Conservation (phyloP, 2,329 filamentous ascomycete genomes). For the Calonectria crousiana region DNA sequence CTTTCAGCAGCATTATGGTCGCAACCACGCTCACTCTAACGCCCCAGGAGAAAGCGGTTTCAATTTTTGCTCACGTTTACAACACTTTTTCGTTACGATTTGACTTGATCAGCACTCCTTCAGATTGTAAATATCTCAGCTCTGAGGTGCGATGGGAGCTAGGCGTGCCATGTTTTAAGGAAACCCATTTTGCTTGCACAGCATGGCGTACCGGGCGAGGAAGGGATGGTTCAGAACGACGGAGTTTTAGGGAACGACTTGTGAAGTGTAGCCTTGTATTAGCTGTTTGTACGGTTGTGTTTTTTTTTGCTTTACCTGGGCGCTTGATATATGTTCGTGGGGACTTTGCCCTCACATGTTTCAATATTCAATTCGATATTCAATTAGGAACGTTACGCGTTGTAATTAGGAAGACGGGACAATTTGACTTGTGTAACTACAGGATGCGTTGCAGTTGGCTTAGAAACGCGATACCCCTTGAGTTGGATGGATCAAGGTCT, state of each 20-base stretch:
- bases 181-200: constrained; percentile 37
- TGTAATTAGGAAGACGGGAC: constrained; percentile 31
- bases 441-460: constrained; percentile 23
- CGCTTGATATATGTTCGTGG: constrained; percentile 25
- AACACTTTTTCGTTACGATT: constrained; percentile 38
- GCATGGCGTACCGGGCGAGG: constrained; percentile 43
- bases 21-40: constrained; percentile 28
- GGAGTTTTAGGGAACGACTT: constrained; percentile 40
- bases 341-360: constrained; percentile 23
- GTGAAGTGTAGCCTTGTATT: constrained; percentile 32
- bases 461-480: constrained; percentile 27
- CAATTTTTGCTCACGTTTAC: constrained; percentile 36
- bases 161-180: constrained; percentile 39
- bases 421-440: constrained; percentile 20
- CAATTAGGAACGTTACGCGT: constrained; percentile 14
- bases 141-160: constrained; percentile 26
- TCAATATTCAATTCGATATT: constrained; percentile 30
- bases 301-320: constrained; percentile 31
- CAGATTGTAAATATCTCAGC: constrained; percentile 23
- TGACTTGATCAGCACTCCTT: constrained; percentile 30
- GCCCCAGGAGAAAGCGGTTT: constrained; percentile 27
- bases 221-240: constrained; percentile 33
- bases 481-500: constrained; percentile 9
- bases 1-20: constrained; percentile 10
- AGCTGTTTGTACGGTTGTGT: background rate